A percentile compares a stretch with the other conserved stretches of the same genome.
phyloP scores from a whole-genome alignment of 108 stramenopile species.

The Stephanodiscus triporus region DNA sequence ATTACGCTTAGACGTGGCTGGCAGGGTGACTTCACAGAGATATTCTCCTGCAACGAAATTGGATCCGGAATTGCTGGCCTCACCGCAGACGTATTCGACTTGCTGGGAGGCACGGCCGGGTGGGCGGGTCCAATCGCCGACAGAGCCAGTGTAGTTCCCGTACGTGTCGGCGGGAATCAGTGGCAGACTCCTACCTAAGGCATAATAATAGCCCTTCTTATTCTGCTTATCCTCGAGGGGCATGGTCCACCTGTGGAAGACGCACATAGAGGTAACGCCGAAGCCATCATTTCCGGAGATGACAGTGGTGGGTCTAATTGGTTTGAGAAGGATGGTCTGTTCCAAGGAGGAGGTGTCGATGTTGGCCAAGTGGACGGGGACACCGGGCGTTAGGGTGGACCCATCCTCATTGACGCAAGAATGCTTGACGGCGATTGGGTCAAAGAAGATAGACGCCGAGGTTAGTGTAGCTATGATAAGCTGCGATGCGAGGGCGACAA shows the following conservation, averaged over 20 bases:
- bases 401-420: slow-evolving; percentile 16
- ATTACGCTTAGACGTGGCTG: slow-evolving; percentile 11
- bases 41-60: slow-evolving; percentile 33
- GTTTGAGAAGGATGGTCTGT: slow-evolving; percentile 22
- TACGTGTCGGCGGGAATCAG: background rate
- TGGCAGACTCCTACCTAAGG: slow-evolving; percentile 16
- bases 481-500: background rate
- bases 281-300: background rate
- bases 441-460: slow-evolving; percentile 6
- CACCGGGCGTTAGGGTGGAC: slow-evolving; percentile 22
- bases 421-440: slow-evolving; percentile 9
- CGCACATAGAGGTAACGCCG: slow-evolving; percentile 30
- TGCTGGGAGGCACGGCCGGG: slow-evolving; percentile 10
- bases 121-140: slow-evolving; percentile 35
- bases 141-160: background rate
- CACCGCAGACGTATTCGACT: slow-evolving; percentile 21
- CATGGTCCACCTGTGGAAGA: slow-evolving; percentile 25
- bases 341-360: slow-evolving; percentile 20
- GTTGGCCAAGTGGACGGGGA: slow-evolving; percentile 16
- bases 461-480: background rate
- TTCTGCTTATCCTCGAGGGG: background rate
- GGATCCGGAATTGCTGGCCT: slow-evolving; percentile 33
- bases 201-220: slow-evolving; percentile 20
- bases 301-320: slow-evolving; percentile 11
- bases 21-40: slow-evolving; percentile 40